Base-by-base conservation (phyloP, 202 grass and related monocot species). In the Miscanthus sacchariflorus region DNA sequence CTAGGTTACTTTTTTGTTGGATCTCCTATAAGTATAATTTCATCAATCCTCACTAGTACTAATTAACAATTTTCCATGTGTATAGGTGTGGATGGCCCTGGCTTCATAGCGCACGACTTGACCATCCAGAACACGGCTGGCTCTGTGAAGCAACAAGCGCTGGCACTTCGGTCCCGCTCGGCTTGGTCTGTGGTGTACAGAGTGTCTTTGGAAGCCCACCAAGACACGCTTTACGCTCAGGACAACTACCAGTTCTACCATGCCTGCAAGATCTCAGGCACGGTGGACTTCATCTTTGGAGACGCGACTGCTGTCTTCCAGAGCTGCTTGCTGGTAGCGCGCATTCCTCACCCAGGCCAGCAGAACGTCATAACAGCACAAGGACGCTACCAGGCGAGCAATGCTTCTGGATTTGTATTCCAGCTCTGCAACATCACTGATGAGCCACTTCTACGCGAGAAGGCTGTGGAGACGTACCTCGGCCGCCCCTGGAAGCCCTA, bases 261-360 rank as follows among this genome's bases (percentile, higher is more conserved):
- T 2, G 46, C 71, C 0, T 91, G 90, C 12, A 18, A 63, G 2
- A 88, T 94, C n/a, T 90, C 84, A 15, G 90, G 92, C 9, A 91
- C 92, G 0, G 68, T 91, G 0, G 92, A 94, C 38, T 94, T 88
- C 81, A 86, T 90, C 12, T 90, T 88, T 14, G 85, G 87, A 0
- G 85, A 90, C 25, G 81, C 90, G 13, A 78, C 84, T 0, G 85
- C 78, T 1, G 87, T 91, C 21, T 91, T 94, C 42, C 90, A 94
- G 39, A 72, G 28, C 18, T 91, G 81, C 77, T 8, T 6, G 6
- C 12, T 80, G 3, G 4, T 46, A 0, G 78, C 8, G 0, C 61
- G 59, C 1, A 0, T 78, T 39, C 92, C 89, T 30, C 4, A 46
- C 10, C 4, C 3, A 1, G 84, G 89, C 4, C 70, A 83, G 28